These are phyloP conservation scores for Combretum micranthum DNA, from an alignment of 345 rosid genomes.

Conservation along the genomic window DNA sequence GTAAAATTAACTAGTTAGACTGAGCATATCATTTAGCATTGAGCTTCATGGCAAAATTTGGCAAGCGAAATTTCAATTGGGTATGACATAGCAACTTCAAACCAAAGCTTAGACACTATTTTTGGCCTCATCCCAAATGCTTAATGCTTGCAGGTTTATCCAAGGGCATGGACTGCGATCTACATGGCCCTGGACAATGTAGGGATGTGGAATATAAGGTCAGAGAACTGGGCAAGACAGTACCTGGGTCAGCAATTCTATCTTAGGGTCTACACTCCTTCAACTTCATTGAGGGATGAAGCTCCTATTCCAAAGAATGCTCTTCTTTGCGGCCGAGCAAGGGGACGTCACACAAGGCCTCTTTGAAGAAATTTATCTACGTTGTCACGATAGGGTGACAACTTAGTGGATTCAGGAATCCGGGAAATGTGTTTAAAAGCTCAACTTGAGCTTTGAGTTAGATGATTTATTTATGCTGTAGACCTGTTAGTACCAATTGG, in stretches of 20 bases:
- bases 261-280: constrained; percentile 63
- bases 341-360: constrained; percentile 74
- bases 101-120: too few relatives aligned
- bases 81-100: too few relatives aligned
- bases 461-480: too few relatives aligned
- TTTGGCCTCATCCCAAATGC: too few relatives aligned
- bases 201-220: constrained; percentile 97
- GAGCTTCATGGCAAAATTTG: too few relatives aligned
- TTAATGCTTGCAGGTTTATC: constrained; percentile 53
- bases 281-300: constrained; percentile 74
- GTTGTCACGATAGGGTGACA: constrained; percentile 62
- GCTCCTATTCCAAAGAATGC: constrained; percentile 80
- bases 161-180: constrained; percentile 81
- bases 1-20: too few relatives aligned
- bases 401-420: too few relatives aligned
- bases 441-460: too few relatives aligned
- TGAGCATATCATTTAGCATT: too few relatives aligned
- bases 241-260: constrained; percentile 89
- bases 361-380: not conserved
- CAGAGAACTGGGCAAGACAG: constrained; percentile 87
- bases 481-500: too few relatives aligned
- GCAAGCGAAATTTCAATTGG: too few relatives aligned
- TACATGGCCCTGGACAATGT: constrained; percentile 87
- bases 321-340: constrained; percentile 71
- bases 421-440: too few relatives aligned